Conservation (phyloP, 495 filamentous ascomycete species). For the Tuber aestivum region DNA sequence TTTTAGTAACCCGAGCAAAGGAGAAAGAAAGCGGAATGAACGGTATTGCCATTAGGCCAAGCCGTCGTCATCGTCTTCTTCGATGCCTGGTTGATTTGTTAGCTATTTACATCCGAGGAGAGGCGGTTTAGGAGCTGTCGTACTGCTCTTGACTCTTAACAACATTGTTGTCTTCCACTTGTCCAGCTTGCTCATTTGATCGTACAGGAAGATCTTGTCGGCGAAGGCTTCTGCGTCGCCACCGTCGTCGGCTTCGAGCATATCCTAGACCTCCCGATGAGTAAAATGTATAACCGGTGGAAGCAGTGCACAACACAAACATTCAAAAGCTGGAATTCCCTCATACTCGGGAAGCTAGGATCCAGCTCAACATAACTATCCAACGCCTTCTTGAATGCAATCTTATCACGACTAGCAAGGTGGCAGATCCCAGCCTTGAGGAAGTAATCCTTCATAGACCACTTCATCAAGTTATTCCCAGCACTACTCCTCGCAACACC, state of each 20-base stretch:
- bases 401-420: conserved; percentile 66
- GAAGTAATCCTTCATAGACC: conserved; percentile 87
- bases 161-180: conserved; percentile 92
- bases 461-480: conserved; percentile 78
- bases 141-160: conserved; percentile 65
- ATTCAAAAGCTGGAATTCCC: conserved; percentile 71
- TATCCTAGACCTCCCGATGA: conserved; percentile 47
- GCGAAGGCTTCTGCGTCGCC: conserved; percentile 73
- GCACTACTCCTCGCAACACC: conserved; percentile 65
- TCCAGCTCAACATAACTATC: conserved; percentile 79
- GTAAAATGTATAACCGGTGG: background rate
- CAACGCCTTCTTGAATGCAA: conserved; percentile 68
- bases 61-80: conserved; percentile 27
- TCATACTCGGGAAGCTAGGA: conserved; percentile 62
- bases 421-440: conserved; percentile 83
- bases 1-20: background rate
- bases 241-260: conserved; percentile 62
- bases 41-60: conserved; percentile 15
- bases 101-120: background rate
- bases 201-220: conserved; percentile 78
- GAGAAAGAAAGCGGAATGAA: background rate
- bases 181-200: conserved; percentile 84
- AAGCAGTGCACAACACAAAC: conserved; percentile 4
- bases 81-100: conserved; percentile 4
- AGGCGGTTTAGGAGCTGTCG: background rate